A percentile compares a stretch with the other conserved stretches of the same genome.
Conservation (phyloP, 2,329 filamentous ascomycete species). For the Phialocephala sp. region DNA sequence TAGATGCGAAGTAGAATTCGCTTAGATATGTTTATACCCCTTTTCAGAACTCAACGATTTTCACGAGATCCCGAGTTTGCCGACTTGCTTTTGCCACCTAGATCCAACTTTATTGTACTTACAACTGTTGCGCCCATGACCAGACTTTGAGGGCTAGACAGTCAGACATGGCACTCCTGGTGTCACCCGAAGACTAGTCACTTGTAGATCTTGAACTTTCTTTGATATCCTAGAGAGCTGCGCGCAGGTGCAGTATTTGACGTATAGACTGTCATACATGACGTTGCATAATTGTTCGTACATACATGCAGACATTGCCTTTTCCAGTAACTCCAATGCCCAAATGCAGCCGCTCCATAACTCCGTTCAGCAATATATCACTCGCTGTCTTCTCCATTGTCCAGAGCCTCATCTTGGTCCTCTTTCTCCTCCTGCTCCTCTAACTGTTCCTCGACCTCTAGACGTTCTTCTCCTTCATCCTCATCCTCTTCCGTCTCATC, state of each 20-base stretch:
- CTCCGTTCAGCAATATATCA: slow-evolving; percentile 18
- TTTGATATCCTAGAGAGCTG: neutral
- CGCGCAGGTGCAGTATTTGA: neutral
- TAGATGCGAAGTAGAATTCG: slow-evolving; percentile 10
- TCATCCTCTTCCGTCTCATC: slow-evolving; percentile 57
- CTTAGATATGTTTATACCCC: neutral
- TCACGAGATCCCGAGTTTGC: neutral
- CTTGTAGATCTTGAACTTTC: no score
- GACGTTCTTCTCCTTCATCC: slow-evolving; percentile 59
- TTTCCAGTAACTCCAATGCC: slow-evolving; percentile 18
- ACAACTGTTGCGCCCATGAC: no score
- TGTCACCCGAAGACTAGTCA: no score
- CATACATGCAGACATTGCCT: neutral
- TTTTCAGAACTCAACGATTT: neutral
- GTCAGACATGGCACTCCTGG: no score
- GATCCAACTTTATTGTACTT: neutral
- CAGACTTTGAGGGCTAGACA: no score
- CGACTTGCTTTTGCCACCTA: neutral
- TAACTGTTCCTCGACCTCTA: slow-evolving; percentile 58
- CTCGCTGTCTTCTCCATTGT: slow-evolving; percentile 58
- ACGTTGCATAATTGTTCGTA: neutral
- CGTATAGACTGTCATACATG: neutral
- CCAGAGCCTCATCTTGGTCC: slow-evolving; percentile 61
- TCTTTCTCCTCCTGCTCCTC: slow-evolving; percentile 59
- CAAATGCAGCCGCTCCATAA: slow-evolving; percentile 19